These are phyloP conservation scores for Leccinum subfulvum DNA, from an alignment of 1,284 basidiomycete species.

Conservation along the genomic window DNA sequence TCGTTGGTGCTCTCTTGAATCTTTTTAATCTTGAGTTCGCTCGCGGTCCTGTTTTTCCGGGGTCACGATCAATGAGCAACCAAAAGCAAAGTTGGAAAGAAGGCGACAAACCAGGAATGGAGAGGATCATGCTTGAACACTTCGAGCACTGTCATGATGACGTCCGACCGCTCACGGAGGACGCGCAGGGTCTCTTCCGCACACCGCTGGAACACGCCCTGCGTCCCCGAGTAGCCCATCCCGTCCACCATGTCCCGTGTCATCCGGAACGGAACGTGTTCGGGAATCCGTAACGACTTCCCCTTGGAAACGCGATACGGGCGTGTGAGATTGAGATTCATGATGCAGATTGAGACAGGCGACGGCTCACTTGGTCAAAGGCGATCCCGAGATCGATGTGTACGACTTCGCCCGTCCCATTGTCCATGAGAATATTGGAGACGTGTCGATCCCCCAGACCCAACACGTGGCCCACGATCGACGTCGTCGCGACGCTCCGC, in stretches of 20 bases:
- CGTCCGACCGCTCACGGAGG: conserved; percentile 78
- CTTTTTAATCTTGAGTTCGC: conserved; percentile 66
- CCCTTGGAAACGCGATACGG: conserved; percentile 52
- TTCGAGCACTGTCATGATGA: conserved; percentile 93
- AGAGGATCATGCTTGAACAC: conserved; percentile 97
- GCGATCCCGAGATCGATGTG: conserved; percentile 97
- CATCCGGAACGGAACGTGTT: conserved; percentile 92
- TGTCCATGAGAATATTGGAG: conserved; percentile 91
- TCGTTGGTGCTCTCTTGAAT: conserved; percentile 45
- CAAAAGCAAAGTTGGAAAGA: not conserved
- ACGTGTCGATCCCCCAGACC: conserved; percentile 93
- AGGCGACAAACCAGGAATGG: conserved; percentile 72
- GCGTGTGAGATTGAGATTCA: not conserved
- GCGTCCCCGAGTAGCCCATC: conserved; percentile 86
- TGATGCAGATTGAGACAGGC: not conserved
- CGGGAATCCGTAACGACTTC: conserved; percentile 78
- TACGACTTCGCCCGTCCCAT: conserved; percentile 79
- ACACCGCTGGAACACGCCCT: conserved; percentile 94
- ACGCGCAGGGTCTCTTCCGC: conserved; percentile 94
- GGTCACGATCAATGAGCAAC: not conserved
- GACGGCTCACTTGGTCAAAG: conserved; percentile 79
- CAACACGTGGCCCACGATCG: conserved; percentile 91
- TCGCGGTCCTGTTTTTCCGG: conserved; percentile 58
- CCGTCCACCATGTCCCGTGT: conserved; percentile 94
- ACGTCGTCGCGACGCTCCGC: conserved; percentile 89